Evolutionary conservation across 2,329 filamentous ascomycete species (phyloP).

Genomic region (Graphilbum fragrans): DNA sequence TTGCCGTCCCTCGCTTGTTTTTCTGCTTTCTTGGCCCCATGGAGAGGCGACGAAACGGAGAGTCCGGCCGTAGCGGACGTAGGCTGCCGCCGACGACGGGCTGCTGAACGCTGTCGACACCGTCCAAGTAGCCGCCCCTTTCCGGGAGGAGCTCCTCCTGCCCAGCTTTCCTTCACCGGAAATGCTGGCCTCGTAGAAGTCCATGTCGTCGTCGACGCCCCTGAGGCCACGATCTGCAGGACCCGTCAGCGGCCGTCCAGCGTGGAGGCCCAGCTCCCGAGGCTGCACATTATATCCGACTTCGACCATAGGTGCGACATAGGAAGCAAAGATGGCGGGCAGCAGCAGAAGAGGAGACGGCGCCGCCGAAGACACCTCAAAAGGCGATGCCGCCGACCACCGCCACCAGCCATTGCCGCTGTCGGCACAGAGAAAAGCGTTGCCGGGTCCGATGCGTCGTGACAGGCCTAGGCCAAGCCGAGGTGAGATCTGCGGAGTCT

Average conservation of each 20-base stretch:
- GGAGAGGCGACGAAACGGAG: conserved; percentile 10
- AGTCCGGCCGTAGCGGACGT: conserved; percentile 24
- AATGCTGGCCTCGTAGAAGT: background rate
- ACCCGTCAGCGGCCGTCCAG: conserved; percentile 18
- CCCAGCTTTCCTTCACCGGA: background rate
- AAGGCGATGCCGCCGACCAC: conserved; percentile 2
- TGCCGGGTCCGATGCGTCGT: conserved; percentile 15
- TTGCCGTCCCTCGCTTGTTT: background rate
- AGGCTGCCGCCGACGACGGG: conserved; percentile 17
- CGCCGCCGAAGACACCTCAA: background rate
- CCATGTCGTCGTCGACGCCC: conserved; percentile 23
- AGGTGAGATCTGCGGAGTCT: background rate
- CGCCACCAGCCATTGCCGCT: conserved; percentile 25
- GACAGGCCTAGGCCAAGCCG: conserved; percentile 14
- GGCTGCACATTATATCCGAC: conserved; percentile 24
- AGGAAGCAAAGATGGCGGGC: conserved; percentile 6
- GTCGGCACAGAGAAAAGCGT: conserved; percentile 25
- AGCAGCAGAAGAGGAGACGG: too few relatives aligned
- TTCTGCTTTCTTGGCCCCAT: background rate
- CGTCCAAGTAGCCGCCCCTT: conserved; percentile 22
- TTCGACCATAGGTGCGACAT: conserved; percentile 25
- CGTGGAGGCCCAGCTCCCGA: conserved; percentile 18
- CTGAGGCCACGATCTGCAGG: conserved; percentile 21
- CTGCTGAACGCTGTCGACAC: conserved; percentile 21
- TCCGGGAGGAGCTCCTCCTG: conserved; percentile 7